A percentile compares a stretch with the other conserved stretches of the same genome.
phyloP scores from a whole-genome alignment of 2,329 filamentous ascomycete genomes.

The Xylariaceae sp. region DNA sequence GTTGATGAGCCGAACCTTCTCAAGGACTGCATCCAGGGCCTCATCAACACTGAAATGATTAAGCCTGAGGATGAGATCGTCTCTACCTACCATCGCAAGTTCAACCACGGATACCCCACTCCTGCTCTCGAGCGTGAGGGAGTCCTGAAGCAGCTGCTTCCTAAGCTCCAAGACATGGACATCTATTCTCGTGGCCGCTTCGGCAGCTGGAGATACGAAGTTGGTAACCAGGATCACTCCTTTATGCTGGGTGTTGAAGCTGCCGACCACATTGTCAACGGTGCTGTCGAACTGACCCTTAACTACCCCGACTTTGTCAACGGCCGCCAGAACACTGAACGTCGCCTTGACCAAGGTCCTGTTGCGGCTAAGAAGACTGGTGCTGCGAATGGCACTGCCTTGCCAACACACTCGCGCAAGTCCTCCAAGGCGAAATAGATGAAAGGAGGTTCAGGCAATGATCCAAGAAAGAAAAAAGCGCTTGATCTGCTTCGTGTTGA shows the following conservation, averaged over 20 bases:
- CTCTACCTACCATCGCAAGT: conserved; percentile 95
- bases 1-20: conserved; percentile 83
- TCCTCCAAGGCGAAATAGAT: conserved; percentile 8
- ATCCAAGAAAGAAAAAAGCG: too few species aligned
- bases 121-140: conserved; percentile 93
- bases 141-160: conserved; percentile 86
- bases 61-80: conserved; percentile 88
- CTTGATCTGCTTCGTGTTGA: too few species aligned
- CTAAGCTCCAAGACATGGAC: conserved; percentile 83
- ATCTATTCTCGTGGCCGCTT: conserved; percentile 97
- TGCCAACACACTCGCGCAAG: conserved; percentile 19
- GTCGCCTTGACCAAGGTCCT: conserved; percentile 49
- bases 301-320: conserved; percentile 99
- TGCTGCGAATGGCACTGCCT: conserved; percentile 19
- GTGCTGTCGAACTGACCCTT: conserved; percentile 84
- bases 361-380: conserved; percentile 29
- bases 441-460: background rate
- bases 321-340: conserved; percentile 62
- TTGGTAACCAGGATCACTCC: conserved; percentile 93
- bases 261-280: conserved; percentile 83
- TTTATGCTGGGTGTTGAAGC: conserved; percentile 97
- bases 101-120: conserved; percentile 97
- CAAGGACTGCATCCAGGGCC: conserved; percentile 87
- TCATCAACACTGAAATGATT: conserved; percentile 98
- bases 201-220: conserved; percentile 95